Evolutionary conservation across 257 asterid genomes (phyloP).

Genomic region (Cynanchum wilfordii): DNA sequence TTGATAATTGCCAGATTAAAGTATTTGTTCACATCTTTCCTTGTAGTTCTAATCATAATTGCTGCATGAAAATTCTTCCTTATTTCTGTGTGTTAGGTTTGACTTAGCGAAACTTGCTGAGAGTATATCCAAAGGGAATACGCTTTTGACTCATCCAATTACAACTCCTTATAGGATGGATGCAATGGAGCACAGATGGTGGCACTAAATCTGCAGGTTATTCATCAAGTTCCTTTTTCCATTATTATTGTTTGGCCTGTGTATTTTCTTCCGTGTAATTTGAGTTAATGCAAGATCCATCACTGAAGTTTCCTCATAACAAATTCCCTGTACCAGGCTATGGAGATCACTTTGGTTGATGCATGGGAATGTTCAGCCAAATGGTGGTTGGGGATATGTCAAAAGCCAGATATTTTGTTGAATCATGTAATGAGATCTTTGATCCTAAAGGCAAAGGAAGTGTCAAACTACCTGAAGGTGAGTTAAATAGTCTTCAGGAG

Average conservation of each 20-base stretch:
- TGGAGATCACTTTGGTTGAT: constrained; percentile 90
- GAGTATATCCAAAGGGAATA: constrained; percentile 83
- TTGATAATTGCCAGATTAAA: not conserved
- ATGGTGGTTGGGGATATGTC: constrained; percentile 90
- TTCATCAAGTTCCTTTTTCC: constrained; percentile 9
- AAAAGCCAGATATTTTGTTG: constrained; percentile 72
- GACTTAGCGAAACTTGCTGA: constrained; percentile 68
- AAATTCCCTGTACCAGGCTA: constrained; percentile 50
- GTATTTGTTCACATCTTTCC: not conserved
- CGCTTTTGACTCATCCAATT: constrained; percentile 90
- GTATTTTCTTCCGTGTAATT: not conserved
- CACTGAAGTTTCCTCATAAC: constrained; percentile 2
- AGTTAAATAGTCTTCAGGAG: constrained; percentile 10
- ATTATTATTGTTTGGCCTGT: too few relatives aligned
- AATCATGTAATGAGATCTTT: constrained; percentile 50
- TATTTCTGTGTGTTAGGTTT: constrained; percentile 45
- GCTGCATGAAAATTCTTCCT: constrained; percentile 3
- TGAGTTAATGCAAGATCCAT: not conserved
- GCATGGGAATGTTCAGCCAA: constrained; percentile 96
- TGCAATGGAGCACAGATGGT: constrained; percentile 98
- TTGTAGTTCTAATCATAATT: not conserved
- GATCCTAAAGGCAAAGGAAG: constrained; percentile 50
- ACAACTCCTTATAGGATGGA: constrained; percentile 84
- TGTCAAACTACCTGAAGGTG: constrained; percentile 72
- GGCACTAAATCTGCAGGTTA: constrained; percentile 94